phyloP scores from a whole-genome alignment of 768 basidiomycete genomes.

The Boletus sp. region DNA sequence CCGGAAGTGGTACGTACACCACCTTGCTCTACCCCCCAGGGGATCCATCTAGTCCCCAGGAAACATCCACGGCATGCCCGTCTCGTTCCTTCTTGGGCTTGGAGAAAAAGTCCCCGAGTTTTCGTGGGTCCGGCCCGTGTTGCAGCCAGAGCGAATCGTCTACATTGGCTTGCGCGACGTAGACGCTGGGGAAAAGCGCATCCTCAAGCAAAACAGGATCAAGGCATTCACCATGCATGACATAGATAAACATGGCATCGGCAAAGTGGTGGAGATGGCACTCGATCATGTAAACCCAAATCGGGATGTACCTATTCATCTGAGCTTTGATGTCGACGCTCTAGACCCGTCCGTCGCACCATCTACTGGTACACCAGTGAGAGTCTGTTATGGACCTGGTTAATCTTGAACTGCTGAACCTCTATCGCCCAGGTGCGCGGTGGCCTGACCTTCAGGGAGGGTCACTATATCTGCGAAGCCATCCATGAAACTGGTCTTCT shows the following conservation, averaged over 20 bases:
- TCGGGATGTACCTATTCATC: conserved; percentile 81
- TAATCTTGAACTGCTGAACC: neutral
- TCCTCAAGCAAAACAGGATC: conserved; percentile 77
- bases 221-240: conserved; percentile 93
- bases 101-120: conserved; percentile 41
- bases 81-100: conserved; percentile 80
- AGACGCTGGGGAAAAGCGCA: conserved; percentile 82
- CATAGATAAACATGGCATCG: conserved; percentile 84
- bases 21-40: neutral
- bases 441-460: conserved; percentile 93
- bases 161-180: conserved; percentile 97
- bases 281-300: conserved; percentile 89
- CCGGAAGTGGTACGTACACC: conserved; percentile 56
- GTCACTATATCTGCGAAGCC: conserved; percentile 96
- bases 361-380: conserved; percentile 86
- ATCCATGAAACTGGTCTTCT: conserved; percentile 90
- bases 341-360: conserved; percentile 95
- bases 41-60: conserved; percentile 40
- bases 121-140: conserved; percentile 58
- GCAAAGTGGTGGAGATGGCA: conserved; percentile 94
- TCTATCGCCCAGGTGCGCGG: conserved; percentile 66
- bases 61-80: conserved; percentile 97
- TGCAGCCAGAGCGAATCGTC: conserved; percentile 77
- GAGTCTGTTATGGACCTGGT: conserved; percentile 16
- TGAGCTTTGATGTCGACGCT: conserved; percentile 96